Evolutionary conservation across 23 red algal genomes (phyloP), one percentile per base, ranked within the genome.

Genomic region (Gracilaria domingensis): DNA sequence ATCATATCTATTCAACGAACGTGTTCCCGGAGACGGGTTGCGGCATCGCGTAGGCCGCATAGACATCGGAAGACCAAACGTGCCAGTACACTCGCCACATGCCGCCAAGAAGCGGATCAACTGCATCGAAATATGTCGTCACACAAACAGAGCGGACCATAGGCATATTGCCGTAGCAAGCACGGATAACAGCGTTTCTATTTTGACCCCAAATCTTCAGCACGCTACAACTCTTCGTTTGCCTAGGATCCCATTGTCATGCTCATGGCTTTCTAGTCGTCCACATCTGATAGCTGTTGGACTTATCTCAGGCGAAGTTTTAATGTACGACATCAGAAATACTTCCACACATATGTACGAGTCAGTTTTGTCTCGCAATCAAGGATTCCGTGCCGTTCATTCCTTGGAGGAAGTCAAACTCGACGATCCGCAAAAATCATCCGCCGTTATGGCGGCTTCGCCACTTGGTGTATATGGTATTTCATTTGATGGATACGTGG

Each of bases 371-470:
- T 54, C 59, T 38, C 61, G 82, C 44, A 48, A 67, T 32, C 59
- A 67, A 45, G 82, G 82, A 86, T 44, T n/a, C 2, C 51, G 82
- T 56, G 62, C 49, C 67, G 82, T 86, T 50, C 82, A 86, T 54
- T 86, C 82, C 12, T 48, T 86, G 37, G 40, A 32, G 44, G 82
- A 86, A 51, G 33, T 82, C 21, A 8, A 62, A 44, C 2, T 60
- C 25, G 24, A 34, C 12, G 33, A 54, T 25, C 28, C 61, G 21
- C 48, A 30, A 4, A 21, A 26, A 21, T 47, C 48, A 4, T 51
- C 48, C 56, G 21, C 48, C 1, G 62, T 86, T 13, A 13, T 86
- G 18, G 39, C 61, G 40, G 82, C 61, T 14, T 54, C 82, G 30
- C 82, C 82, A 12, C 40, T 23, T 3, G 82, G 82, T 0, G 40